A percentile compares a stretch with the other conserved stretches of the same genome.
phyloP scores from a whole-genome alignment of 2,329 filamentous ascomycete genomes.

The Ceratocystis huliohia region DNA sequence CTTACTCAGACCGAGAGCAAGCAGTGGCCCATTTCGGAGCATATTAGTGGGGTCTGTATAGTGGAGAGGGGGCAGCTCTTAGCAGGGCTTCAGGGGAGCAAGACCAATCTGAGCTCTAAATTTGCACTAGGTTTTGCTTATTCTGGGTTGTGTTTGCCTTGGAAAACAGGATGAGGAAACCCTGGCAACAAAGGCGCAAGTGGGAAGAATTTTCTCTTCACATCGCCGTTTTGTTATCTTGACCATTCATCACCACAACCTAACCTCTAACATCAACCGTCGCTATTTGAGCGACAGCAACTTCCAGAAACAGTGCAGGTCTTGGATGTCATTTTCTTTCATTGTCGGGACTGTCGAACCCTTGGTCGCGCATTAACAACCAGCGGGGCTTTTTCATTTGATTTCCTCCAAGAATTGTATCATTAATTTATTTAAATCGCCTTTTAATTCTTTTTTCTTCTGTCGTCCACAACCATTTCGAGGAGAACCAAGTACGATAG shows the following conservation, averaged over 20 bases:
- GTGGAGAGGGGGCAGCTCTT: neutral
- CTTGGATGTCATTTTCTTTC: neutral
- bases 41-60: neutral
- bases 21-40: neutral
- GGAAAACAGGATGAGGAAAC: slow-evolving; percentile 10
- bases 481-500: neutral
- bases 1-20: neutral
- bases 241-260: neutral
- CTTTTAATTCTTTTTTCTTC: neutral
- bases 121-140: neutral
- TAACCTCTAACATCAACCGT: too few species aligned
- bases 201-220: slow-evolving; percentile 6
- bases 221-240: neutral
- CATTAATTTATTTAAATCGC: neutral
- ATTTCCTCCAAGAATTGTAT: neutral
- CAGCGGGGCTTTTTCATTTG: neutral
- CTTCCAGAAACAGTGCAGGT: too few species aligned
- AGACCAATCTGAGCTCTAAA: too few species aligned
- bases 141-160: neutral
- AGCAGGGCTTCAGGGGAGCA: neutral
- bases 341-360: neutral
- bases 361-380: neutral
- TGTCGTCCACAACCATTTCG: neutral
- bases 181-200: slow-evolving; percentile 1
- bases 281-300: too few species aligned